Conservation (phyloP, 805 yeast genomes). For the Candida maesae region DNA sequence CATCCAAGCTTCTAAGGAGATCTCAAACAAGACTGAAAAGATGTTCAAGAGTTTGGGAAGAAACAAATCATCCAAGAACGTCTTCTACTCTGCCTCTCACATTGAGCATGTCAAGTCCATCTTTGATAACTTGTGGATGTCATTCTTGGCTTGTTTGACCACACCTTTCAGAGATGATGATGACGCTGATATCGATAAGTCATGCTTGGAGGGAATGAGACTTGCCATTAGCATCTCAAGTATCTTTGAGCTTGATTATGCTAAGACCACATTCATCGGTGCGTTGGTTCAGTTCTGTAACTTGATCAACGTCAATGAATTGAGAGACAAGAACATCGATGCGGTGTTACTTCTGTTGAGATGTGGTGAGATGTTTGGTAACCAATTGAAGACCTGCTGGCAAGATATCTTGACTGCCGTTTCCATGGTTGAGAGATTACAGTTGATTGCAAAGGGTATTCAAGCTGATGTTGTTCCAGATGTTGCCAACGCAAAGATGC, state of each 20-base stretch:
- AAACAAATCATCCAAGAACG: constrained; percentile 39
- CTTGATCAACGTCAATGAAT: constrained; percentile 71
- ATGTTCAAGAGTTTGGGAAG: constrained; percentile 65
- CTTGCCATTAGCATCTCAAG: constrained; percentile 81
- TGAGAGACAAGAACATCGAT: constrained; percentile 73
- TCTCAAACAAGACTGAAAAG: constrained; percentile 84
- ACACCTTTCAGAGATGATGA: constrained; percentile 90
- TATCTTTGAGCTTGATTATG: constrained; percentile 76
- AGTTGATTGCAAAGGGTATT: constrained; percentile 81
- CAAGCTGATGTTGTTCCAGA: constrained; percentile 85
- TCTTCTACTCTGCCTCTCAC: constrained; percentile 79
- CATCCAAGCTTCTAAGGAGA: constrained; percentile 86
- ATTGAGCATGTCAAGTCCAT: constrained; percentile 89
- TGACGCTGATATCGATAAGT: constrained; percentile 61
- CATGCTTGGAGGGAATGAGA: constrained; percentile 82
- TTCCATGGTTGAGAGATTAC: constrained; percentile 89
- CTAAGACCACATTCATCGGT: constrained; percentile 84
- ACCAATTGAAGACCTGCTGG: constrained; percentile 75
- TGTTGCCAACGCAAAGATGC: constrained; percentile 63
- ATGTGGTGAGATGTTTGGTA: constrained; percentile 78
- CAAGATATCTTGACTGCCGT: constrained; percentile 72
- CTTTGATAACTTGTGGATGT: constrained; percentile 96
- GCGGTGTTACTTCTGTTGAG: constrained; percentile 75
- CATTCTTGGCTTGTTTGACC: constrained; percentile 88
- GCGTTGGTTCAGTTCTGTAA: constrained; percentile 87